A percentile compares a stretch with the other conserved stretches of the same genome.
phyloP scores from a whole-genome alignment of 1,284 basidiomycete species.

The Ceratobasidium sp. region DNA sequence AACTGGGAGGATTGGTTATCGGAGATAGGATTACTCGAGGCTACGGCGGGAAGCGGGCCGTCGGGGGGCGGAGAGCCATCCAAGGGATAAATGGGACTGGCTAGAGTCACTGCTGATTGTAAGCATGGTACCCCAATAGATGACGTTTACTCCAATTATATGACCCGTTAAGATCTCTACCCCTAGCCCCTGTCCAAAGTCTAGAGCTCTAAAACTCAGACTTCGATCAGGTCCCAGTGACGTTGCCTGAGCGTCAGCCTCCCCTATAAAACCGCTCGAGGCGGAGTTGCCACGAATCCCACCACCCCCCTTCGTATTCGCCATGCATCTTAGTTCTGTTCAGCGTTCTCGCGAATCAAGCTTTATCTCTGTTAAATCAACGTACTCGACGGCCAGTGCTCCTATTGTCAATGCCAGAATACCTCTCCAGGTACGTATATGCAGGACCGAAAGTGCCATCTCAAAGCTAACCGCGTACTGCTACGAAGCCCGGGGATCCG shows the following conservation, averaged over 20 bases:
- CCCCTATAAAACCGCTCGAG: neutral
- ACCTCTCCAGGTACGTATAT: neutral
- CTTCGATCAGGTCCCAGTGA: neutral
- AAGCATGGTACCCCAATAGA: slow-evolving; percentile 13
- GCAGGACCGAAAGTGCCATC: no score
- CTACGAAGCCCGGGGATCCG: neutral
- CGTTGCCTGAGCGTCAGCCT: neutral
- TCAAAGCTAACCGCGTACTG: no score
- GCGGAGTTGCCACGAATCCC: neutral
- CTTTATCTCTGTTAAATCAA: neutral
- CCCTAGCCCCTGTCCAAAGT: slow-evolving; percentile 10
- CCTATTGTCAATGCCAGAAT: neutral
- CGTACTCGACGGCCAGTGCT: neutral
- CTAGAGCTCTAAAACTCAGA: neutral
- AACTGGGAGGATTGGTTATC: slow-evolving; percentile 35
- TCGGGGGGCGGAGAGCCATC: neutral
- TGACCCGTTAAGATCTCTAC: neutral
- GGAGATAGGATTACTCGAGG: slow-evolving; percentile 29
- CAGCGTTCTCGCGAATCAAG: neutral
- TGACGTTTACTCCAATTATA: neutral
- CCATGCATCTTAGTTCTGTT: neutral
- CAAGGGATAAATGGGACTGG: neutral
- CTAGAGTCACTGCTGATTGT: neutral
- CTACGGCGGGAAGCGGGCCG: neutral
- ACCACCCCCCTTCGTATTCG: neutral